These are phyloP conservation scores for Coprinellus micaceus DNA, from an alignment of 768 basidiomycete genomes.

Conservation along the genomic window DNA sequence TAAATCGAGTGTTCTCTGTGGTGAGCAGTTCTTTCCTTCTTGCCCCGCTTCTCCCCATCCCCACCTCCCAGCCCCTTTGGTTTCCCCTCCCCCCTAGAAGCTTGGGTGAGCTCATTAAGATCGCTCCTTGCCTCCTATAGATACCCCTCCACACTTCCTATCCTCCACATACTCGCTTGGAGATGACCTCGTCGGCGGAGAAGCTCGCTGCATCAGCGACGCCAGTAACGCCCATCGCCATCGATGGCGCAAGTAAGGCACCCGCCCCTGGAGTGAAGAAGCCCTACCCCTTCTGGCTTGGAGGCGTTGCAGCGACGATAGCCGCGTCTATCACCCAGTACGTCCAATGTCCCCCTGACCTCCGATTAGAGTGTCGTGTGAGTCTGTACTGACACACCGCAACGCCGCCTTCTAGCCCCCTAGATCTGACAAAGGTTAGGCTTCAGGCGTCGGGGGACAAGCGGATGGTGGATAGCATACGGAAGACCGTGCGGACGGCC, in stretches of 20 bases:
- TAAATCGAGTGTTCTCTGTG: too few relatives aligned
- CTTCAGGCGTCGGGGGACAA: constrained; percentile 91
- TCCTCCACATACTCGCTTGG: too few relatives aligned
- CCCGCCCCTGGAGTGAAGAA: constrained; percentile 43
- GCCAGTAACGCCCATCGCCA: constrained; percentile 8
- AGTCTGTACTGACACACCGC: not conserved
- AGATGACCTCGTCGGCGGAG: too few relatives aligned
- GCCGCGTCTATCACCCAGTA: constrained; percentile 87
- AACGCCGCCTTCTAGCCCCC: constrained; percentile 44
- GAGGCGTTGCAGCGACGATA: constrained; percentile 80
- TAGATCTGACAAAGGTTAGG: constrained; percentile 89
- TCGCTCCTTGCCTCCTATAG: too few relatives aligned
- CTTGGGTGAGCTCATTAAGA: too few relatives aligned
- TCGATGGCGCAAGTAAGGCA: constrained; percentile 11
- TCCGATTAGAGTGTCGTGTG: constrained; percentile 18
- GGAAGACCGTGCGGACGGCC: constrained; percentile 78
- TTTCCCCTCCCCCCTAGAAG: too few relatives aligned
- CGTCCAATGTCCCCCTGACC: not conserved
- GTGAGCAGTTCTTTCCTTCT: too few relatives aligned
- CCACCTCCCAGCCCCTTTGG: too few relatives aligned
- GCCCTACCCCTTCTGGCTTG: constrained; percentile 85
- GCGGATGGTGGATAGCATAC: constrained; percentile 79
- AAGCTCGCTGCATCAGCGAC: constrained; percentile 6
- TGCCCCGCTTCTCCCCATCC: too few relatives aligned
- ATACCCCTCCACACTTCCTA: too few relatives aligned